Base-by-base conservation (phyloP, 495 filamentous ascomycete species). In the Aspergillus funiculosus region DNA sequence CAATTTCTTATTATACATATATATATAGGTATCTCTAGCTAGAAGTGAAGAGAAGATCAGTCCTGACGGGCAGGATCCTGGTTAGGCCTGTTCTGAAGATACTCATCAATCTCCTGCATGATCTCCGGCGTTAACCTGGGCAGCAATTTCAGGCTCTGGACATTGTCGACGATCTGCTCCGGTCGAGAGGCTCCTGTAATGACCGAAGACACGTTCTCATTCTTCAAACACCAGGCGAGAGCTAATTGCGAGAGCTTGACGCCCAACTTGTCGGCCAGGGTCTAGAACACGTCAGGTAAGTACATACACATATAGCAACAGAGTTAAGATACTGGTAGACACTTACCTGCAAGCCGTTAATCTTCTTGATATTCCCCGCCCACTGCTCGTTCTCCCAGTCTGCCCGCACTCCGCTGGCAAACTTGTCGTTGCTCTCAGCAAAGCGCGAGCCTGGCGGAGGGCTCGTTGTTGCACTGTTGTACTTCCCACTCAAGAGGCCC, bases 401-500 rank as follows among this genome's bases (percentile, higher is more conserved):
- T 30, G 61, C 63, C 9, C 62, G 58, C 36, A 66, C 50, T 18
- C 40, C 48, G 44, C 56, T 50, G 0, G 63, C 50, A 45, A 66
- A 74, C 1, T 48, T 48, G 44, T 69, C 66, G 9, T 68, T 55
- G 11, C 63, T 62, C 46, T 70, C 63, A 0, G 68, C 66, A 20
- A 73, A 54, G 5, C 70, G 53, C 3, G 68, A 69, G 0, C 65
- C 72, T 2, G 58, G 52, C 4, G 56, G 59, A 27, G 66, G 68
- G 20, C 56, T 55, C 13, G 53, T 51, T 9, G 61, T 39, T 13
- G 48, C 77, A 42, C 82, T 68, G 60, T 85, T 85, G 63, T 94
- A 91, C 66, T 91, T 94, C 4, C 87, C 87, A 0, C 83, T 87
- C 45, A 92, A 67, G 39, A 92, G 64, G 7, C 87, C 87, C 41